phyloP scores from a whole-genome alignment of 805 yeast genomes.

The Ogataea ramenticola region DNA sequence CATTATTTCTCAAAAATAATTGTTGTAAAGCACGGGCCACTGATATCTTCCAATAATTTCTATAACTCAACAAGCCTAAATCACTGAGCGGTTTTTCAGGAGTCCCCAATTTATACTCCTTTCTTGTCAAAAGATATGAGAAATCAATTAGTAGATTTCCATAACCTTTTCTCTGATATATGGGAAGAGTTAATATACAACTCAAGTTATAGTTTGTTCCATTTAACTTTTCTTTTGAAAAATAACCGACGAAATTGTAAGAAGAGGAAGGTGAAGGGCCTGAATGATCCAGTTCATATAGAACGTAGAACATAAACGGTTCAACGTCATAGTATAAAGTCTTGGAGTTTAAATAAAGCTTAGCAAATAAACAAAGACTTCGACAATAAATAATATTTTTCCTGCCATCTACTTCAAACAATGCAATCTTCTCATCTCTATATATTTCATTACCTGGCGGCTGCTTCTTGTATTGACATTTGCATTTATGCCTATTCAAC shows the following conservation, averaged over 20 bases:
- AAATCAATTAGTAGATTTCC: constrained; percentile 87
- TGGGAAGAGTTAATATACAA: constrained; percentile 86
- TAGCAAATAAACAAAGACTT: constrained; percentile 82
- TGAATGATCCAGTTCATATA: constrained; percentile 54
- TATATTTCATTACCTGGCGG: constrained; percentile 95
- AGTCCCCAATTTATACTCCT: constrained; percentile 77
- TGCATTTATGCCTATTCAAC: constrained; percentile 60
- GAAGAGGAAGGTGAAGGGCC: constrained; percentile 18
- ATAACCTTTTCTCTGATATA: constrained; percentile 80
- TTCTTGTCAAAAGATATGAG: constrained; percentile 69
- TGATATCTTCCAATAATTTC: constrained; percentile 77
- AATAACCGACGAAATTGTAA: constrained; percentile 88
- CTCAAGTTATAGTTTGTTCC: constrained; percentile 76
- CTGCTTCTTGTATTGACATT: constrained; percentile 55
- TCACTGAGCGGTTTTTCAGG: constrained; percentile 94
- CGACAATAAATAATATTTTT: constrained; percentile 79
- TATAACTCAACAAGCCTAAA: constrained; percentile 76
- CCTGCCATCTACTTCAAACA: constrained; percentile 92
- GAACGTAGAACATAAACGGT: constrained; percentile 83
- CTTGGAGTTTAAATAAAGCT: constrained; percentile 82
- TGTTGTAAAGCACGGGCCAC: constrained; percentile 42
- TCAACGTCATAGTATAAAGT: constrained; percentile 93
- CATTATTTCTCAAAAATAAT: constrained; percentile 2
- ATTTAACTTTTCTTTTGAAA: constrained; percentile 79
- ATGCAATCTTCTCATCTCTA: constrained; percentile 59